Base-by-base conservation (phyloP, 2,329 filamentous ascomycete species). In the Scleromitrula shiraiana region DNA sequence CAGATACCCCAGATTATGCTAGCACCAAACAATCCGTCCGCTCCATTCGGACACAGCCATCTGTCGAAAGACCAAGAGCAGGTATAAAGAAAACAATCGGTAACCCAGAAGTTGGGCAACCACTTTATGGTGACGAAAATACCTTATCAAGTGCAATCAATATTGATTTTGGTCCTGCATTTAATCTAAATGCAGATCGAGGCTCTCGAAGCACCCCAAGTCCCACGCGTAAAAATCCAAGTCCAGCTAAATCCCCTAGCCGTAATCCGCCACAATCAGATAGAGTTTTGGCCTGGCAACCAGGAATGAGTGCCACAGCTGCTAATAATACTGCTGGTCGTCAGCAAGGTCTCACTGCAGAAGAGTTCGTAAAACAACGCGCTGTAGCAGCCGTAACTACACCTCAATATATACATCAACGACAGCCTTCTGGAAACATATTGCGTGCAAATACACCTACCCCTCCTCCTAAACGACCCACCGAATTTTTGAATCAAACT, bases 81-180 rank as follows among this genome's bases (percentile, higher is more conserved):
- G 90, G 90, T 41, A 81, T 90, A 6, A 71, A 91, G 62, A 89
- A 84, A 63, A 88, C 85, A 1, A 82, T 90, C 9, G 89, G 88
- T 7, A 53, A 56, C 27, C 20, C 49, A 15, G 54, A 59, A 42
- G 41, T 49, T 30, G 42, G 47, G 1, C 39, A 53, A 29, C 17
- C 44, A 20, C 40, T 47, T 22, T 29, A 44, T 15, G 88, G 86
- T 12, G 42, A 40, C n/a, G 33, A 46, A 35, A 27, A 41, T 19
- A 38, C 26, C 27, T 46, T 38, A n/a, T 43, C 54, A 22, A 44
- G 42, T 23, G 53, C 50, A 26, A 80, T 95, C 51, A 69, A 75
- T 4, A 78, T 95, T 53, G 83, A 96, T 64, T 96, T 96, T 67
- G 91, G 91, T 0, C 88, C 83, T 5, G 95, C 90, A 0, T 69